Conservation (phyloP, 768 basidiomycete genomes). For the Lanmaoa rubissima region DNA sequence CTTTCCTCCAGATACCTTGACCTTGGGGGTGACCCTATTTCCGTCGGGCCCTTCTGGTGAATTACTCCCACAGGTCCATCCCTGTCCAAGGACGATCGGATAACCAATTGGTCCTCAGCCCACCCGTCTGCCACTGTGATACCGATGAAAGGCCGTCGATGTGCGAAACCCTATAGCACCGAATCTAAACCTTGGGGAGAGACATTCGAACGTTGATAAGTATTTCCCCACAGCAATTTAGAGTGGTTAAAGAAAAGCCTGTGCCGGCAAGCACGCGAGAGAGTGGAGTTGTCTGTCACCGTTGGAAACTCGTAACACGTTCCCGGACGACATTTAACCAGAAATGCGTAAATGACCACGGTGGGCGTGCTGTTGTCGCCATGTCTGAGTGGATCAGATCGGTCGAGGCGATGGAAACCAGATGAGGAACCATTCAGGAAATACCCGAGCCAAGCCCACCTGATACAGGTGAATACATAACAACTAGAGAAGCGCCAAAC, state of each 20-base stretch:
- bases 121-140: not conserved
- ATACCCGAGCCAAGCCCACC: not conserved
- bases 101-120: not conserved
- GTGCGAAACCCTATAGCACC: not conserved
- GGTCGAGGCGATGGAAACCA: not conserved
- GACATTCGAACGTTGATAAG: not conserved
- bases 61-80: not conserved
- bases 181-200: not conserved
- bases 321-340: too few species aligned
- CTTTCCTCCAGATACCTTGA: not conserved
- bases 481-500: not conserved
- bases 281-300: not conserved
- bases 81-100: not conserved
- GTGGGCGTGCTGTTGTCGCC: too few species aligned
- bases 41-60: not conserved
- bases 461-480: not conserved
- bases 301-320: too few species aligned
- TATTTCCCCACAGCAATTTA: not conserved
- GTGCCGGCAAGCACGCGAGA: not conserved
- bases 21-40: too few species aligned
- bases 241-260: not conserved
- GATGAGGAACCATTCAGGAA: not conserved
- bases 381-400: too few species aligned
- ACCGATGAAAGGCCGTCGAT: not conserved
- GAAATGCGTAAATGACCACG: not conserved